These are phyloP conservation scores for Colletotrichum spaethianum DNA, from an alignment of 2,329 filamentous ascomycete genomes.

Conservation along the genomic window DNA sequence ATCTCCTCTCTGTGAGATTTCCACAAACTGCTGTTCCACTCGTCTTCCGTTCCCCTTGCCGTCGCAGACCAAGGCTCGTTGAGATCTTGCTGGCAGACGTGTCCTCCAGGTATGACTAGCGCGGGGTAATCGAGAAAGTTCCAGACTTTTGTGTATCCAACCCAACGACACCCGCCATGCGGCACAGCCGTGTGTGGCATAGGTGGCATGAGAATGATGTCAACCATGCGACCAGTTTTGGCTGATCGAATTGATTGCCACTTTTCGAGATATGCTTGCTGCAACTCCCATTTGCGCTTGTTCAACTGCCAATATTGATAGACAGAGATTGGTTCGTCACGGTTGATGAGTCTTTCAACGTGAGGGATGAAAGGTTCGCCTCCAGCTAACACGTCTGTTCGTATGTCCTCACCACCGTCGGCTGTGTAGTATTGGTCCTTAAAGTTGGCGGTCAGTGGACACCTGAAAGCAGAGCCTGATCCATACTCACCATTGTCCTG, in stretches of 20 bases:
- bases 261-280: conserved; percentile 62
- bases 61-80: conserved; percentile 46
- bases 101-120: conserved; percentile 48
- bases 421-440: conserved; percentile 74
- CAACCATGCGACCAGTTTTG: conserved; percentile 61
- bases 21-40: conserved; percentile 30
- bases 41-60: background rate
- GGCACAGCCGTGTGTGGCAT: conserved; percentile 73
- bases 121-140: conserved; percentile 56
- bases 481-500: conserved; percentile 61
- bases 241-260: conserved; percentile 65
- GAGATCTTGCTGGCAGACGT: conserved; percentile 58
- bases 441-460: background rate
- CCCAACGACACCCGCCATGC: conserved; percentile 57
- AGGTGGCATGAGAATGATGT: conserved; percentile 70
- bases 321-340: conserved; percentile 68
- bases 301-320: conserved; percentile 79
- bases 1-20: background rate
- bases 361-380: conserved; percentile 74
- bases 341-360: conserved; percentile 69
- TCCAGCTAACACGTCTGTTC: conserved; percentile 64
- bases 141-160: conserved; percentile 60
- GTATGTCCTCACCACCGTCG: conserved; percentile 75
- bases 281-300: conserved; percentile 65
- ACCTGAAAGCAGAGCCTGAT: background rate